Evolutionary conservation across 192 early-diverging fungal species (phyloP).

Genomic region (Coemansia sp.): DNA sequence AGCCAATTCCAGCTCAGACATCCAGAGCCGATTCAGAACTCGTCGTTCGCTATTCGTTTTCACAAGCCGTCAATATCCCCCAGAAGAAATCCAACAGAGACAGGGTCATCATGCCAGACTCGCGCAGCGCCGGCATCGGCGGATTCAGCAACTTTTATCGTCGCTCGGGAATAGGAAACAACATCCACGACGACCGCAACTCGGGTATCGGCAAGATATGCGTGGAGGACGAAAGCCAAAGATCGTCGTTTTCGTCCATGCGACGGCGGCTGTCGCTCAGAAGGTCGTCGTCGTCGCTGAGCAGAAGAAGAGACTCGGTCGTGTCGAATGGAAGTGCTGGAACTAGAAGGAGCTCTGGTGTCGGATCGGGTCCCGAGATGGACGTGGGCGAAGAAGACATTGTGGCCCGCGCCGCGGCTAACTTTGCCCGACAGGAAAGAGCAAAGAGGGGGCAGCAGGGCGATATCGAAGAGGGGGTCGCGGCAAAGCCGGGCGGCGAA

Average conservation of each 20-base stretch:
- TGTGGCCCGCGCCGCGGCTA: background rate
- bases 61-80: constrained; percentile 16
- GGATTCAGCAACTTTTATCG: constrained; percentile 12
- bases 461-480: background rate
- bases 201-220: constrained; percentile 36
- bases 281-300: background rate
- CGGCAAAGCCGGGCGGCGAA: background rate
- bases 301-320: background rate
- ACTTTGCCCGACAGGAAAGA: background rate
- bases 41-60: background rate
- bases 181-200: constrained; percentile 13
- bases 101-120: background rate
- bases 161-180: constrained; percentile 27
- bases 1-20: background rate
- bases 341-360: background rate
- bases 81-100: background rate
- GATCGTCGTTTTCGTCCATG: constrained; percentile 13
- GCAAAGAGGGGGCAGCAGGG: background rate
- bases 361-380: background rate
- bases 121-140: constrained; percentile 19
- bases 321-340: background rate
- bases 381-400: background rate
- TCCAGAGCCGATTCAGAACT: background rate
- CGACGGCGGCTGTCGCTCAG: constrained; percentile 4
- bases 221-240: constrained; percentile 7